Evolutionary conservation across 2,329 filamentous ascomycete species (phyloP), one percentile per base, ranked within the genome.

Genomic region (Penicillium sp.): DNA sequence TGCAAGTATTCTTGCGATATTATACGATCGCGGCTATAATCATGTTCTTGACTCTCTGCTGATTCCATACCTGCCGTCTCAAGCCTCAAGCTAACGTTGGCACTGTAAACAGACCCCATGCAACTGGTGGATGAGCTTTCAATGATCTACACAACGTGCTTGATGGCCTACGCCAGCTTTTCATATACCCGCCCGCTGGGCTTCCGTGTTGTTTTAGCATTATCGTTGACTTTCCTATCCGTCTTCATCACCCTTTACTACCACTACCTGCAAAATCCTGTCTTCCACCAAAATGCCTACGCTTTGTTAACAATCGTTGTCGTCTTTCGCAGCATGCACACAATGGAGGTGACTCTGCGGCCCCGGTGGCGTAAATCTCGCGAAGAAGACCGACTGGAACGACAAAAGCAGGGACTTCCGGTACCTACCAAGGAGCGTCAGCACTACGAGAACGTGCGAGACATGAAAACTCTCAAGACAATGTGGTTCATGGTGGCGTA

Each of bases 281-380:
- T 85, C 1, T 96, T 96, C 73, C 91, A 96, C 75, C 90, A 96
- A 71, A 87, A 86, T 59, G 88, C 88, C 5, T 96, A 92, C 65
- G 90, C 86, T 1, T 69, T 89, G 3, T 77, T 96, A 44, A 95
- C 90, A 0, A 81, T 82, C 5, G 79, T 86, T 43, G 85, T 93
- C 22, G 80, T 95, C 24, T 78, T 89, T 52, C 86, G 89, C 33
- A 89, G 86, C 65, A 87, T 93, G 79, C 91, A 86, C 70, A 85
- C 90, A 26, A 93, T 93, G 88, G 88, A 90, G 65, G 73, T 81
- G 50, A 84, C 81, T 33, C 77, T 90, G 39, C 80, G 87, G 11
- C 86, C 87, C 8, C 81, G 77, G 6, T 79, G 83, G 79, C 67
- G 86, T 75, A 60, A 78, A 69, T 63, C 73, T 77, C 60, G 75